Conservation (phyloP, 306 rosid genomes). For the Vigna angularis region DNA sequence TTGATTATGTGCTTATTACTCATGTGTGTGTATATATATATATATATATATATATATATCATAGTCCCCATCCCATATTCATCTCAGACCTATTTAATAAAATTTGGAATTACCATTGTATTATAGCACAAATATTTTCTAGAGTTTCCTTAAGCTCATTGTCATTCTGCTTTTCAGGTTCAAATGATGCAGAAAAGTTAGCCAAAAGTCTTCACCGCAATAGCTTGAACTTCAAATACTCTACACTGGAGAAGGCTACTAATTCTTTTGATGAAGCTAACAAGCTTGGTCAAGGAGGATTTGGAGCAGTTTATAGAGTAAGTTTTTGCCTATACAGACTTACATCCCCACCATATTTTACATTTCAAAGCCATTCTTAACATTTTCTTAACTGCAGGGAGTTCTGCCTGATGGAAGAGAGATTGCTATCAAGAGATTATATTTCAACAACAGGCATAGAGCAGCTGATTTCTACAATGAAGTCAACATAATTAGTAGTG, state of each 20-base stretch:
- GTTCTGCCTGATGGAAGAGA: conserved; percentile 74
- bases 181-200: conserved; percentile 63
- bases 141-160: not conserved
- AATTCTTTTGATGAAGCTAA: conserved; percentile 55
- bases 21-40: too few species aligned
- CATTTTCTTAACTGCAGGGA: conserved; percentile 38
- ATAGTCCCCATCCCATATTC: not conserved
- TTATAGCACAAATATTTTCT: not conserved
- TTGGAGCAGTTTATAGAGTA: conserved; percentile 84
- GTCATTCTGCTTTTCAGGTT: conserved; percentile 49
- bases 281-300: conserved; percentile 90
- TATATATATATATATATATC: too few species aligned
- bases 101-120: not conserved
- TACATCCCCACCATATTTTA: not conserved
- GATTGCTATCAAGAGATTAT: conserved; percentile 85
- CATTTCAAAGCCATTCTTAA: conserved; percentile 19
- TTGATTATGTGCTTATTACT: too few species aligned
- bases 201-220: conserved; percentile 66
- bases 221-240: conserved; percentile 81
- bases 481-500: conserved; percentile 81
- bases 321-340: conserved; percentile 13
- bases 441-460: conserved; percentile 73
- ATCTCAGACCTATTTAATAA: not conserved
- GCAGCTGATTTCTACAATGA: conserved; percentile 83
- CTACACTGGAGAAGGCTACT: conserved; percentile 77